These are phyloP conservation scores for Cryptosporidium parvum DNA, from an alignment of 169 alveolate species.

Conservation along the genomic window DNA sequence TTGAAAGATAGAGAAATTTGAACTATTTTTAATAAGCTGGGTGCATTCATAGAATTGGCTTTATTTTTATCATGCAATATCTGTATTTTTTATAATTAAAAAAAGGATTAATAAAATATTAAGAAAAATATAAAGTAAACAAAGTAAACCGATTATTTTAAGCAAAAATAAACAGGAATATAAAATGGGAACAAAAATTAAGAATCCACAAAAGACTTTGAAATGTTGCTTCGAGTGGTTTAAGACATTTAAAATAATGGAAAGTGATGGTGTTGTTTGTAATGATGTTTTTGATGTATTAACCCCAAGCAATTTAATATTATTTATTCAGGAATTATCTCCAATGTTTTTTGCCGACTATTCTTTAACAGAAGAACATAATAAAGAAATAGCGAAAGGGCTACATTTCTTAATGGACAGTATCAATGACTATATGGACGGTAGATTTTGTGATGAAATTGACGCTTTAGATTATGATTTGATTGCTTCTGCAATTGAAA, in stretches of 20 bases:
- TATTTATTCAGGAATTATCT: conserved; percentile 71
- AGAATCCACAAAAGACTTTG: conserved; percentile 49
- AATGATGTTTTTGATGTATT: conserved; percentile 43
- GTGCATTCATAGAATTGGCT: not conserved
- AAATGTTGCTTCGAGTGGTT: conserved; percentile 73
- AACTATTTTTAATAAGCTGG: not conserved
- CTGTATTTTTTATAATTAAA: not conserved
- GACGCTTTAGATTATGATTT: conserved; percentile 67
- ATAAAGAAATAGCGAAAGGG: conserved; percentile 23
- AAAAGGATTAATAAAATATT: not conserved
- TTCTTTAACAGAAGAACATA: conserved; percentile 53
- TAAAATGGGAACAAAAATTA: conserved; percentile 32
- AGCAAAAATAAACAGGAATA: no score
- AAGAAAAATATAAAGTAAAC: not conserved
- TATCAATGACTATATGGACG: conserved; percentile 66
- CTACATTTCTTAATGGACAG: conserved; percentile 72
- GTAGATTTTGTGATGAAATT: conserved; percentile 65
- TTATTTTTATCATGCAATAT: not conserved
- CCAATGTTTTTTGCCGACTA: conserved; percentile 74
- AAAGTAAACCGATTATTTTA: not conserved
- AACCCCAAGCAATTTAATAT: conserved; percentile 41
- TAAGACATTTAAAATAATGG: conserved; percentile 59
- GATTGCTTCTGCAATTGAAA: conserved; percentile 61
- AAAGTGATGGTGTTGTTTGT: conserved; percentile 46
- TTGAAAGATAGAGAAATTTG: not conserved